Conservation (phyloP, 164 flowering plant genomes). For the Litsea cubeba region DNA sequence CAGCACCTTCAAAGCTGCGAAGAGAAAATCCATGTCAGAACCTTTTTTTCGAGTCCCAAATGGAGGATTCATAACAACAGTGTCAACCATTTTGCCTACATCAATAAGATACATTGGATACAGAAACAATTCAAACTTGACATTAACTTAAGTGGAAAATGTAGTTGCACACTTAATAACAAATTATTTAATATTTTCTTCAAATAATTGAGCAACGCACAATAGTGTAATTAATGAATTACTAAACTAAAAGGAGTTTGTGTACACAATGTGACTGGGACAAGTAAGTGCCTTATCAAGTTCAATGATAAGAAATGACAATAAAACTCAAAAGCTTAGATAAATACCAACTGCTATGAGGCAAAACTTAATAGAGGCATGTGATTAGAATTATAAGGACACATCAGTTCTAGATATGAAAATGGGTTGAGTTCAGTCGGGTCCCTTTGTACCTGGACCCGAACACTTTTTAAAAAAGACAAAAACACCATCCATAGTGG, state of each 20-base stretch:
- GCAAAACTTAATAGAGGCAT: not conserved
- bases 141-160: not conserved
- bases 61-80: conserved; percentile 97
- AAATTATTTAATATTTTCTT: not conserved
- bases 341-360: not conserved
- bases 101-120: conserved; percentile 2
- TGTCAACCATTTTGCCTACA: conserved; percentile 66
- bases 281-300: no score
- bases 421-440: no score
- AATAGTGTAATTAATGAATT: no score
- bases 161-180: not conserved
- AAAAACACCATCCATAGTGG: no score
- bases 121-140: conserved; percentile 3
- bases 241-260: no score
- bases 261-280: no score
- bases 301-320: not conserved
- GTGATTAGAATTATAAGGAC: not conserved
- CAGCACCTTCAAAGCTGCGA: conserved; percentile 61
- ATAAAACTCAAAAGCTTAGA: not conserved
- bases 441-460: no score
- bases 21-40: conserved; percentile 86
- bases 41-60: conserved; percentile 96
- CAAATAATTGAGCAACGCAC: not conserved
- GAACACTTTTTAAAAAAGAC: no score
- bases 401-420: no score